phyloP scores from a whole-genome alignment of 331 rosid genomes.

The Pyracantha coccinea region DNA sequence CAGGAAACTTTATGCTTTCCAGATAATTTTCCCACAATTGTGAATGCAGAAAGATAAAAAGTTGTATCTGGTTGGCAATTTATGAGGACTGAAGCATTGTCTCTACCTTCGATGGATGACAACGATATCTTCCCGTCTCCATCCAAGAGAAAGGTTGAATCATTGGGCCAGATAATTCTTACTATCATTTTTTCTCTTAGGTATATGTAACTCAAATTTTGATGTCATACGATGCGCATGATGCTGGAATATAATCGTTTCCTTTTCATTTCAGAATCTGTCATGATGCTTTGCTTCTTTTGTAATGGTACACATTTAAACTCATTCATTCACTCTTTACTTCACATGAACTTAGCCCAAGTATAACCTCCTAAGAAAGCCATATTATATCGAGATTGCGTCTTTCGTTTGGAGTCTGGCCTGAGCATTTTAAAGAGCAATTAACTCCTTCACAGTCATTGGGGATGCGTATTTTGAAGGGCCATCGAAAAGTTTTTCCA shows the following conservation, averaged over 20 bases:
- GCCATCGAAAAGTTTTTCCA: constrained; percentile 40
- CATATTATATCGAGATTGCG: too few relatives aligned
- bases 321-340: neutral
- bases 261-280: neutral
- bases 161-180: neutral
- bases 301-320: neutral
- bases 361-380: neutral
- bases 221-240: neutral
- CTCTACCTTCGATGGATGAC: neutral
- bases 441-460: constrained; percentile 48
- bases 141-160: neutral
- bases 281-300: neutral
- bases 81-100: neutral
- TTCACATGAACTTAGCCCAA: neutral
- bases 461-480: constrained; percentile 46
- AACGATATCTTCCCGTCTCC: neutral
- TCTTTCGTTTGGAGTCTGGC: neutral
- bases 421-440: too few relatives aligned
- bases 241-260: neutral
- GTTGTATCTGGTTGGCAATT: neutral
- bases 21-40: neutral
- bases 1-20: neutral
- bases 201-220: neutral
- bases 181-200: neutral
- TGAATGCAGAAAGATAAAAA: neutral